Percentiles rank a stretch among this genome's conserved stretches.
Evolutionary conservation across 2,329 filamentous ascomycete genomes (phyloP).

Genomic region (Thermochaetoides dissita): DNA sequence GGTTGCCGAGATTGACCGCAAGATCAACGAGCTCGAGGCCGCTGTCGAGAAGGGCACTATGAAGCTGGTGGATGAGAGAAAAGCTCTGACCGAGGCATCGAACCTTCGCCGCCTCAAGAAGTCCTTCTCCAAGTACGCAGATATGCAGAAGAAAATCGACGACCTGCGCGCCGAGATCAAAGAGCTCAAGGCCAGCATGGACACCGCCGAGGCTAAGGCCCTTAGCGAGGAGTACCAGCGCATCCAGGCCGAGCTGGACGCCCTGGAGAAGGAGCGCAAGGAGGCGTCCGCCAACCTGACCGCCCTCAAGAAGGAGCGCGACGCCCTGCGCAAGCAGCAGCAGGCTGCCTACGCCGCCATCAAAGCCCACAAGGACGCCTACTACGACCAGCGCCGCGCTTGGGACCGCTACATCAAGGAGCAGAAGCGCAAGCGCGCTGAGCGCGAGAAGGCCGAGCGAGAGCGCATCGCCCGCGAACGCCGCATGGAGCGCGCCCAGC

Average conservation of each 20-base stretch:
- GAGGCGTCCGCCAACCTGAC: slow-evolving; percentile 80
- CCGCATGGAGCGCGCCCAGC: slow-evolving; percentile 62
- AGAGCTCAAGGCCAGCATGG: slow-evolving; percentile 73
- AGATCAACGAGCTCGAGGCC: slow-evolving; percentile 68
- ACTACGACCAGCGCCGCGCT: slow-evolving; percentile 72
- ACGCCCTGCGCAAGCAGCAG: slow-evolving; percentile 70
- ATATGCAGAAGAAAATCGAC: slow-evolving; percentile 77
- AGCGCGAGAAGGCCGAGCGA: slow-evolving; percentile 70
- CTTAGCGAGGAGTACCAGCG: slow-evolving; percentile 74
- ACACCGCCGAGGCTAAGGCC: slow-evolving; percentile 82
- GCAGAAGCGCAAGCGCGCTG: slow-evolving; percentile 58
- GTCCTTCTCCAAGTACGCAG: slow-evolving; percentile 74
- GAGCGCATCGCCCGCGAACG: slow-evolving; percentile 57
- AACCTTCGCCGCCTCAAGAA: slow-evolving; percentile 79
- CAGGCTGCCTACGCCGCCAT: slow-evolving; percentile 73
- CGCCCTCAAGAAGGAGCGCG: slow-evolving; percentile 69
- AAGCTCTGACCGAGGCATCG: slow-evolving; percentile 71
- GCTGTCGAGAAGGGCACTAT: slow-evolving; percentile 80
- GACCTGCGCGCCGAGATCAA: slow-evolving; percentile 77
- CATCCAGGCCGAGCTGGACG: slow-evolving; percentile 77
- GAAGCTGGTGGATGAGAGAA: slow-evolving; percentile 96
- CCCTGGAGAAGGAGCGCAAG: slow-evolving; percentile 85
- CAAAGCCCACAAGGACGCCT: slow-evolving; percentile 78
- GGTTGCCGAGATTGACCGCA: slow-evolving; percentile 70
- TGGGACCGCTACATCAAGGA: slow-evolving; percentile 73